phyloP scores from a whole-genome alignment of 1,284 basidiomycete genomes.

The Phellinidium pouzarii region DNA sequence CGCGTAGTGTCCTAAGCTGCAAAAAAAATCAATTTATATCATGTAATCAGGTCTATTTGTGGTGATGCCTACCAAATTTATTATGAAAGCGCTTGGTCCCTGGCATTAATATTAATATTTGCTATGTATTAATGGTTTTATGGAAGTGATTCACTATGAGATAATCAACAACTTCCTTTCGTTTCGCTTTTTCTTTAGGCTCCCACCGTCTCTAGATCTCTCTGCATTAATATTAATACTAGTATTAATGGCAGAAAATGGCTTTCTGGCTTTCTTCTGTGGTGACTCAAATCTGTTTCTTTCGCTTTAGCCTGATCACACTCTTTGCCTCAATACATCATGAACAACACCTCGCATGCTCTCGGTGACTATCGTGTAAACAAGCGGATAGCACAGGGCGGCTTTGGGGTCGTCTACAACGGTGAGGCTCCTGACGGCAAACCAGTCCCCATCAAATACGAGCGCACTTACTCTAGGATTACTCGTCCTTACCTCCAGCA shows the following conservation, averaged over 20 bases:
- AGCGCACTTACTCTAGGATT: constrained; percentile 8
- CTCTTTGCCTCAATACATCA: background rate
- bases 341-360: constrained; percentile 1
- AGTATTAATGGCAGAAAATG: too few species aligned
- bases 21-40: too few species aligned
- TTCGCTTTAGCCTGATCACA: background rate
- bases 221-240: too few species aligned
- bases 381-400: constrained; percentile 8
- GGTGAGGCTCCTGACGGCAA: constrained; percentile 7
- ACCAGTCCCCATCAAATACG: constrained; percentile 11
- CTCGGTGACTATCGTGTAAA: constrained; percentile 2
- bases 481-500: constrained; percentile 57
- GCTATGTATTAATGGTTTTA: too few species aligned
- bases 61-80: background rate
- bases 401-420: constrained; percentile 11
- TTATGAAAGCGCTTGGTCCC: too few species aligned
- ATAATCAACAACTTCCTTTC: too few species aligned
- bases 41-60: background rate
- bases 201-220: too few species aligned
- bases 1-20: too few species aligned
- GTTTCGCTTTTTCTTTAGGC: too few species aligned
- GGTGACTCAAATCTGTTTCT: background rate
- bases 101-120: background rate
- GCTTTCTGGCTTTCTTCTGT: background rate
- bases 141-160: too few species aligned